Percentiles rank a stretch among this genome's conserved stretches.
These are phyloP conservation scores for Volvariella surrecta DNA, from an alignment of 1,284 basidiomycete genomes.

Conservation along the genomic window DNA sequence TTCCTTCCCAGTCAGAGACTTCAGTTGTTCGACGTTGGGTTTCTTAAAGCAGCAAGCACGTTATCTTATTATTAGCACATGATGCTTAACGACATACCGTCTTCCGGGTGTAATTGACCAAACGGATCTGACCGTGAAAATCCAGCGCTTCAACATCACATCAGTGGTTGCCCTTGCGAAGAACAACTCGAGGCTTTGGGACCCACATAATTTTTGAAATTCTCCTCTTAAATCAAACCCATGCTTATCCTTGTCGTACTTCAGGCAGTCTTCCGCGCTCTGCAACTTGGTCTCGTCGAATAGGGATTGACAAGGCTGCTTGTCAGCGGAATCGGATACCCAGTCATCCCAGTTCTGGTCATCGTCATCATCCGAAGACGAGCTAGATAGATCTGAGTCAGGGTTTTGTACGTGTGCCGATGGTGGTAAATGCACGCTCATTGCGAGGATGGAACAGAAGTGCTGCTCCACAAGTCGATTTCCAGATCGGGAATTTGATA, in stretches of 20 bases:
- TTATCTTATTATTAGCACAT: background rate
- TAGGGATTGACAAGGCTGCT: conserved; percentile 62
- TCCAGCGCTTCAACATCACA: conserved; percentile 32
- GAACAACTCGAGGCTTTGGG: conserved; percentile 1
- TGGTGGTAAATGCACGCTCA: conserved; percentile 30
- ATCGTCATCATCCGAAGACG: conserved; percentile 37
- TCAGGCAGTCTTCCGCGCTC: conserved; percentile 52
- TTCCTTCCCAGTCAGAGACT: conserved; percentile 48
- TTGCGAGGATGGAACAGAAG: conserved; percentile 11
- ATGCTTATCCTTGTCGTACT: conserved; percentile 56
- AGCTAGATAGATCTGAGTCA: conserved; percentile 12
- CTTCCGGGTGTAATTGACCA: conserved; percentile 85
- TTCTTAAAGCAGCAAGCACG: conserved; percentile 6
- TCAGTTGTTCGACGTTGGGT: conserved; percentile 20
- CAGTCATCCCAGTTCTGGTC: conserved; percentile 77
- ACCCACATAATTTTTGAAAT: conserved; percentile 45
- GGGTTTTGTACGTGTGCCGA: conserved; percentile 14
- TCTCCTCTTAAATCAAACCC: conserved; percentile 53
- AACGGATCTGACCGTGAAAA: conserved; percentile 63
- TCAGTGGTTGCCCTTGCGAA: conserved; percentile 5
- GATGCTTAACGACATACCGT: conserved; percentile 20
- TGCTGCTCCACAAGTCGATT: background rate
- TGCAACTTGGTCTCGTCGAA: conserved; percentile 66
- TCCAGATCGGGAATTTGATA: conserved; percentile 1
- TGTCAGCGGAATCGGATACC: conserved; percentile 56